These are phyloP conservation scores for Auricularia auricula-judae DNA, from an alignment of 768 basidiomycete species.

Conservation along the genomic window DNA sequence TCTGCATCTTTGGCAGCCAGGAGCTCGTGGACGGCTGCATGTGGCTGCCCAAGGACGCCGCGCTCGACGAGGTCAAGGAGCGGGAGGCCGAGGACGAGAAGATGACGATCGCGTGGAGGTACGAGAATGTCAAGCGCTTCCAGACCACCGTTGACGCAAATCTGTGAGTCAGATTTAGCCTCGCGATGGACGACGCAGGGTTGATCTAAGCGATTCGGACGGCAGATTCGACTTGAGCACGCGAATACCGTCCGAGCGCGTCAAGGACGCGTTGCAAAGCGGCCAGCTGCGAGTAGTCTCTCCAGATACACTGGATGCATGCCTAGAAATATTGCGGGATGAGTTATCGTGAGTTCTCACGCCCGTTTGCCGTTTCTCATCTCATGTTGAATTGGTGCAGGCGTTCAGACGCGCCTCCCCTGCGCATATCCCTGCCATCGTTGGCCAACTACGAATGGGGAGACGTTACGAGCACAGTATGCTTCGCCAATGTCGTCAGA, in stretches of 20 bases:
- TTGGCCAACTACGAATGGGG: slow-evolving; percentile 65
- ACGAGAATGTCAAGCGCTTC: slow-evolving; percentile 87
- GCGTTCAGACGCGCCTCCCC: slow-evolving; percentile 10
- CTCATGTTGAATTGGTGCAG: background rate
- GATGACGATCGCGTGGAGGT: slow-evolving; percentile 96
- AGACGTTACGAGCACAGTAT: slow-evolving; percentile 44
- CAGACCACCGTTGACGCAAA: slow-evolving; percentile 64
- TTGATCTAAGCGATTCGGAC: slow-evolving; percentile 38
- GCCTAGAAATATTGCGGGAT: too few relatives aligned
- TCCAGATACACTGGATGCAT: too few relatives aligned
- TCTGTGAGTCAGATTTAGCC: slow-evolving; percentile 27
- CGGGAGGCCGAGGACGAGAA: slow-evolving; percentile 33
- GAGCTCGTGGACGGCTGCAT: slow-evolving; percentile 63
- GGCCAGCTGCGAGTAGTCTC: too few relatives aligned
- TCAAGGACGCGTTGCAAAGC: slow-evolving; percentile 25
- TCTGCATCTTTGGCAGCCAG: slow-evolving; percentile 52
- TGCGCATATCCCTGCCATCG: slow-evolving; percentile 52
- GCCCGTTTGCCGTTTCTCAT: background rate
- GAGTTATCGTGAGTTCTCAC: too few relatives aligned
- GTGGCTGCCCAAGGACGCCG: slow-evolving; percentile 52
- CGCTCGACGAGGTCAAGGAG: slow-evolving; percentile 25
- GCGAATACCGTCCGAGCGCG: slow-evolving; percentile 40
- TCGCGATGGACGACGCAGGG: slow-evolving; percentile 1
- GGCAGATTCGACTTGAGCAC: slow-evolving; percentile 58
- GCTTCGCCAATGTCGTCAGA: slow-evolving; percentile 6